A percentile compares a stretch with the other conserved stretches of the same genome.
Evolutionary conservation across 257 asterid genomes (phyloP).

Genomic region (Striga asiatica): DNA sequence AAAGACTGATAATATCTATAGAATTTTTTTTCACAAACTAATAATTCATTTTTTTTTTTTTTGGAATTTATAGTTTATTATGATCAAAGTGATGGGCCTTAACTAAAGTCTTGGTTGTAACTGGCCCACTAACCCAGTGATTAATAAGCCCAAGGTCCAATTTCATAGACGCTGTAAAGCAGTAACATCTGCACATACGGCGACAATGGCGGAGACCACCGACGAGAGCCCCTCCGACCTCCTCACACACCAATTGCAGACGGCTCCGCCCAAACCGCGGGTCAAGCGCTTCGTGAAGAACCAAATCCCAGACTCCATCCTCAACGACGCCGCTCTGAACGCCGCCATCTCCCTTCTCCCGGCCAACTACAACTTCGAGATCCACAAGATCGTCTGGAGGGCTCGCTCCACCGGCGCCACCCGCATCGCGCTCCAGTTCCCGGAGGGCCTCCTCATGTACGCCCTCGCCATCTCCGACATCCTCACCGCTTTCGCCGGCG

Average conservation of each 20-base stretch:
- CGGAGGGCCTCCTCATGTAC: constrained; percentile 83
- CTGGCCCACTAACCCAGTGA: background rate
- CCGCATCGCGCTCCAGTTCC: constrained; percentile 88
- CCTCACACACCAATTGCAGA: constrained; percentile 10
- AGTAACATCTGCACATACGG: background rate
- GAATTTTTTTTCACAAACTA: no score
- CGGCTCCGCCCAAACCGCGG: constrained; percentile 20
- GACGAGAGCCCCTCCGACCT: constrained; percentile 15
- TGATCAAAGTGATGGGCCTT: no score
- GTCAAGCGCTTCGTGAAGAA: constrained; percentile 80
- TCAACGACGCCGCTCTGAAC: constrained; percentile 68
- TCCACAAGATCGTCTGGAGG: constrained; percentile 89
- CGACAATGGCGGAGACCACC: constrained; percentile 21
- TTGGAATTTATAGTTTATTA: no score
- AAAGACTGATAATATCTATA: no score
- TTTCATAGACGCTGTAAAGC: background rate
- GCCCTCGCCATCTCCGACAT: constrained; percentile 84
- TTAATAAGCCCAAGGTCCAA: background rate
- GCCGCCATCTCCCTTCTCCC: constrained; percentile 82
- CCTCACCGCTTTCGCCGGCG: constrained; percentile 68
- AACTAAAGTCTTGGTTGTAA: no score
- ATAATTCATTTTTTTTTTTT: no score
- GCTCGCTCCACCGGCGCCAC: constrained; percentile 48
- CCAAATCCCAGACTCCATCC: constrained; percentile 81
- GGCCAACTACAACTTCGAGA: constrained; percentile 81